phyloP scores from a whole-genome alignment of 169 alveolate species.

The Theileria equi region DNA sequence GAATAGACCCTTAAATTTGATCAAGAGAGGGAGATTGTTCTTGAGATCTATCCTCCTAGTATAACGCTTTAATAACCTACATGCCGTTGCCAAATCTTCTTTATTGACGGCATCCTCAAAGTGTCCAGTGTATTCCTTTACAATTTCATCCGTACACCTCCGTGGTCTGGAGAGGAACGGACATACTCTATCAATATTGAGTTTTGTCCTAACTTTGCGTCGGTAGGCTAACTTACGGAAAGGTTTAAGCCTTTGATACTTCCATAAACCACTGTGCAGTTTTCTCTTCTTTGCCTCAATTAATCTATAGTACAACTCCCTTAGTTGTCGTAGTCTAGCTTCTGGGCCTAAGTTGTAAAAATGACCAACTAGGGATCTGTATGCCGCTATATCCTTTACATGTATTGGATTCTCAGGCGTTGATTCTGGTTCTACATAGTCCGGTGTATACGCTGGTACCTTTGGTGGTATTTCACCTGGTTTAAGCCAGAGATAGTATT shows the following conservation, averaged over 20 bases:
- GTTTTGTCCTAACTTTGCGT: conserved; percentile 57
- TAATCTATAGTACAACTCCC: conserved; percentile 46
- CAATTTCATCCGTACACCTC: conserved; percentile 69
- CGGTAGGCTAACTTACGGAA: conserved; percentile 6
- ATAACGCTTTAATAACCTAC: conserved; percentile 61
- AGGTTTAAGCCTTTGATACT: conserved; percentile 58
- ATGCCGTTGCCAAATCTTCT: conserved; percentile 70
- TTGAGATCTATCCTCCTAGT: conserved; percentile 59
- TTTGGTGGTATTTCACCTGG: conserved; percentile 51
- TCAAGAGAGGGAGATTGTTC: conserved; percentile 53
- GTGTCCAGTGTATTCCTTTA: conserved; percentile 49
- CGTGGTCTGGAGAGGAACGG: conserved; percentile 72
- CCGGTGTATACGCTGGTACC: conserved; percentile 44
- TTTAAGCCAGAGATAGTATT: conserved; percentile 38
- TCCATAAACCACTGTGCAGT: conserved; percentile 46
- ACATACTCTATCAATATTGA: conserved; percentile 66
- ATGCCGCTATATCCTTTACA: conserved; percentile 54
- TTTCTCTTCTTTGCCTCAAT: conserved; percentile 43
- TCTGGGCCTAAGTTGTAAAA: conserved; percentile 11
- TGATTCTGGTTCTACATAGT: conserved; percentile 54
- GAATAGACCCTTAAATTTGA: conserved; percentile 57
- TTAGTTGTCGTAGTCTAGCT: conserved; percentile 18
- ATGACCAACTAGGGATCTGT: conserved; percentile 36
- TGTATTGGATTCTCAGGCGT: conserved; percentile 53
- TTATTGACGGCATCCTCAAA: conserved; percentile 70